These are phyloP conservation scores for Paxillus involutus DNA, from an alignment of 768 basidiomycete species.

Conservation along the genomic window DNA sequence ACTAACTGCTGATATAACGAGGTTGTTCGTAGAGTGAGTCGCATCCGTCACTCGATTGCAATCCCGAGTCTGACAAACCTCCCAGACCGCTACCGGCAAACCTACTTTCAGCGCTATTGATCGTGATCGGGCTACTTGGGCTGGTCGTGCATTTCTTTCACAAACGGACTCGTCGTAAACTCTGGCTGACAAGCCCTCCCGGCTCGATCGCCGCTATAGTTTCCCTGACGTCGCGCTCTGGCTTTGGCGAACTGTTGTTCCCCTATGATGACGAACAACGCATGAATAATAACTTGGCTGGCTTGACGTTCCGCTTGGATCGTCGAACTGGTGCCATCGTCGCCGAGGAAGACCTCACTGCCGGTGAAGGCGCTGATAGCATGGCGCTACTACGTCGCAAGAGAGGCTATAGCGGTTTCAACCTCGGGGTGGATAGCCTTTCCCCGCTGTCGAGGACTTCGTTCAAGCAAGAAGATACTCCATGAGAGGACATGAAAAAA, in stretches of 20 bases:
- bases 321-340: constrained; percentile 60
- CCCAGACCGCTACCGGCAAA: constrained; percentile 54
- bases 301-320: constrained; percentile 56
- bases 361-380: constrained; percentile 6
- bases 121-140: constrained; percentile 49
- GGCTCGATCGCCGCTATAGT: constrained; percentile 59
- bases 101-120: constrained; percentile 46
- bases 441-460: constrained; percentile 2
- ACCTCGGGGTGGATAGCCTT: constrained; percentile 3
- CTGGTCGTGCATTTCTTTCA: constrained; percentile 48
- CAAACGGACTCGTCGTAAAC: constrained; percentile 42
- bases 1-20: constrained; percentile 42
- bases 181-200: constrained; percentile 55
- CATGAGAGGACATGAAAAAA: background rate
- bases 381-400: constrained; percentile 14
- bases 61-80: constrained; percentile 1
- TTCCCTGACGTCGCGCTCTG: constrained; percentile 58
- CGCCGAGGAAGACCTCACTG: constrained; percentile 44
- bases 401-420: constrained; percentile 2
- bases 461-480: background rate
- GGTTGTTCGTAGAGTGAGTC: constrained; percentile 61
- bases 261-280: constrained; percentile 53
- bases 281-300: constrained; percentile 48
- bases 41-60: background rate
- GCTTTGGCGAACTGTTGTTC: constrained; percentile 59